A percentile compares a stretch with the other conserved stretches of the same genome.
Conservation (phyloP, 306 rosid species). For the Sindora glabra region DNA sequence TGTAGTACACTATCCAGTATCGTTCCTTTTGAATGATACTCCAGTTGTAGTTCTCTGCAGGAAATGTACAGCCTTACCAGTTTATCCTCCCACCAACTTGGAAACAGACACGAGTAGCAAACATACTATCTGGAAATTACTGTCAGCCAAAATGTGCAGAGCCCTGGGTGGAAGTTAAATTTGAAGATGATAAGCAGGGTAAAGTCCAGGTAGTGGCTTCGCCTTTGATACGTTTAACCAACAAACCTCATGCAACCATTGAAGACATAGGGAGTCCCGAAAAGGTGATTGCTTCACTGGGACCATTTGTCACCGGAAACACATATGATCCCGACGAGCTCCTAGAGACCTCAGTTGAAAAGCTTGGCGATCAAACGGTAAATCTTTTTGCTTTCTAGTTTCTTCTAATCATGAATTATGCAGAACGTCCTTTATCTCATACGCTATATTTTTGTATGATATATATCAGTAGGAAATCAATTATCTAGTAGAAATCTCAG, state of each 20-base stretch:
- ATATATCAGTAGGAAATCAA: too few species aligned
- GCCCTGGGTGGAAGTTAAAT: conserved; percentile 97
- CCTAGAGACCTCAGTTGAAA: conserved; percentile 69
- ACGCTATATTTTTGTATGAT: neutral
- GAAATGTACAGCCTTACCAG: conserved; percentile 96
- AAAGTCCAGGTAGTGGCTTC: conserved; percentile 90
- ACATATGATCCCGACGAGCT: conserved; percentile 84
- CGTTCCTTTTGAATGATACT: conserved; percentile 40
- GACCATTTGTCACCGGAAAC: conserved; percentile 89
- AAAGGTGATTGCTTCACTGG: conserved; percentile 88
- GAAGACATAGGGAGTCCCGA: conserved; percentile 93
- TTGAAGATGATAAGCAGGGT: conserved; percentile 90
- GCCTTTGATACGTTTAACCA: conserved; percentile 83
- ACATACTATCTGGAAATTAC: conserved; percentile 95
- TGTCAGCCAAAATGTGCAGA: conserved; percentile 99
- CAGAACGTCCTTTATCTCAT: neutral
- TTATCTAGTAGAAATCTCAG: too few species aligned
- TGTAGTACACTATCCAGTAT: neutral
- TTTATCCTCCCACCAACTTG: conserved; percentile 86
- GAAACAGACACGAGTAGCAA: conserved; percentile 82
- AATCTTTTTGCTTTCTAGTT: neutral
- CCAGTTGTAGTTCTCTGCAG: conserved; percentile 72
- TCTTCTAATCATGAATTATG: neutral
- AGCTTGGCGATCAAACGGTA: conserved; percentile 80
- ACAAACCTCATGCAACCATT: conserved; percentile 82